These are phyloP conservation scores for Fusarium nodosum DNA, from an alignment of 2,329 filamentous ascomycete genomes.

Conservation along the genomic window DNA sequence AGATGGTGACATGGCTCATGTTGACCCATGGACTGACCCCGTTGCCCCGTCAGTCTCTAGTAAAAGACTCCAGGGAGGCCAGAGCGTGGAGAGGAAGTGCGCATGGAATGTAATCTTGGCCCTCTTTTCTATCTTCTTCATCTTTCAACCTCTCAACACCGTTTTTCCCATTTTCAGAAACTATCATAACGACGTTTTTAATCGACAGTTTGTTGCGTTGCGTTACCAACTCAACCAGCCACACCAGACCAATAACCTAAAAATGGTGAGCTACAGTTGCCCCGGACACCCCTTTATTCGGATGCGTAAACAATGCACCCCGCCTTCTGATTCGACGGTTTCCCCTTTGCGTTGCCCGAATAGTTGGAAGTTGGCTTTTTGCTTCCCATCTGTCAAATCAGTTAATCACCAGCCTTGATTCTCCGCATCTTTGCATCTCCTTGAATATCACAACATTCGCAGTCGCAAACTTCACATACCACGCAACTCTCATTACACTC, in stretches of 20 bases:
- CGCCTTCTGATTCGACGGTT: slow-evolving; percentile 55
- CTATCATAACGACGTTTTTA: slow-evolving; percentile 25
- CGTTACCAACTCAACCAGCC: slow-evolving; percentile 37
- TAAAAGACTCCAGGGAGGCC: slow-evolving; percentile 44
- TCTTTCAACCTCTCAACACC: slow-evolving; percentile 48
- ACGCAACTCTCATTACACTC: slow-evolving; percentile 10
- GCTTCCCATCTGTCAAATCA: slow-evolving; percentile 25
- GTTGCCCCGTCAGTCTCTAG: slow-evolving; percentile 53
- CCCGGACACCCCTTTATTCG: slow-evolving; percentile 50
- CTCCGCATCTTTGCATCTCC: slow-evolving; percentile 25
- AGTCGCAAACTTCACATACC: slow-evolving; percentile 20
- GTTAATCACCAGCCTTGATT: slow-evolving; percentile 21
- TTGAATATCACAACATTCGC: slow-evolving; percentile 27
- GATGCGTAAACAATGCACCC: slow-evolving; percentile 54
- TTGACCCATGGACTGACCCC: slow-evolving; percentile 36
- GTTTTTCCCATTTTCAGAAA: slow-evolving; percentile 16
- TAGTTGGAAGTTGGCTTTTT: slow-evolving; percentile 45
- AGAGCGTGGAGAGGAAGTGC: slow-evolving; percentile 47
- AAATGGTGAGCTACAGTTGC: slow-evolving; percentile 57
- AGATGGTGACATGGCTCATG: slow-evolving; percentile 23
- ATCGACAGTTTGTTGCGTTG: slow-evolving; percentile 19
- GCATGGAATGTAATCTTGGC: slow-evolving; percentile 40
- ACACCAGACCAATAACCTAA: slow-evolving; percentile 40
- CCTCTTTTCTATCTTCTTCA: slow-evolving; percentile 45
- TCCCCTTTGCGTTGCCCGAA: slow-evolving; percentile 23